These are phyloP conservation scores for Cladosporium phlei DNA, from an alignment of 2,329 filamentous ascomycete genomes.

Conservation along the genomic window DNA sequence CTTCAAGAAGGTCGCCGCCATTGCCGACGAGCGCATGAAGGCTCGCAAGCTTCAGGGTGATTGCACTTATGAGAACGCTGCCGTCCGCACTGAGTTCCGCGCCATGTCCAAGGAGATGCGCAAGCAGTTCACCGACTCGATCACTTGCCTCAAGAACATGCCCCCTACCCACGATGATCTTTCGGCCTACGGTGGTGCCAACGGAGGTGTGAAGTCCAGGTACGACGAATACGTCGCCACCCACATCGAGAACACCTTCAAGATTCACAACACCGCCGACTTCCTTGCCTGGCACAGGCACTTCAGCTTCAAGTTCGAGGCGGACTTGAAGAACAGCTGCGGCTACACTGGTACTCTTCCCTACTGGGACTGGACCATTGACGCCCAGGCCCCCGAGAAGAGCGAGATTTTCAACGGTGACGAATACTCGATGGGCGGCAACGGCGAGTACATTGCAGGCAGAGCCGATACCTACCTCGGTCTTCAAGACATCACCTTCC, in stretches of 20 bases:
- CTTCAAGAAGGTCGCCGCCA: conserved; percentile 26
- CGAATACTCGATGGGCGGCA: conserved; percentile 37
- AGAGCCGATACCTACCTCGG: conserved; percentile 26
- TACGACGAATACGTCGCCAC: conserved; percentile 31
- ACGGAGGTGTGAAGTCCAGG: conserved; percentile 28
- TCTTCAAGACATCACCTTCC: conserved; percentile 33
- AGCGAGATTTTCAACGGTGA: conserved; percentile 53
- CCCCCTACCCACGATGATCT: conserved; percentile 24
- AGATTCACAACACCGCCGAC: conserved; percentile 31
- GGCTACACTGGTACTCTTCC: conserved; percentile 37
- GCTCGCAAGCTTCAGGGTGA: conserved; percentile 22
- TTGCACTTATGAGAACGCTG: conserved; percentile 29
- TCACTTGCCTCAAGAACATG: conserved; percentile 26
- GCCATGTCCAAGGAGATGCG: conserved; percentile 23
- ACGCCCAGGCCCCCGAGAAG: conserved; percentile 32
- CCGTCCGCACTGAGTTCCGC: conserved; percentile 27
- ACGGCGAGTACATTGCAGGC: conserved; percentile 27
- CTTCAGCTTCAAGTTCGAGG: conserved; percentile 41
- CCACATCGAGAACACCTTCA: conserved; percentile 32
- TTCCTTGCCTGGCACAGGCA: conserved; percentile 40
- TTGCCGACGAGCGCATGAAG: conserved; percentile 27
- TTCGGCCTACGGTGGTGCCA: conserved; percentile 25
- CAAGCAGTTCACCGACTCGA: conserved; percentile 30
- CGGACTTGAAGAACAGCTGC: conserved; percentile 39
- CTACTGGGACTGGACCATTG: conserved; percentile 31